These are phyloP conservation scores for Tulasnella sp. DNA, from an alignment of 768 basidiomycete species.

Conservation along the genomic window DNA sequence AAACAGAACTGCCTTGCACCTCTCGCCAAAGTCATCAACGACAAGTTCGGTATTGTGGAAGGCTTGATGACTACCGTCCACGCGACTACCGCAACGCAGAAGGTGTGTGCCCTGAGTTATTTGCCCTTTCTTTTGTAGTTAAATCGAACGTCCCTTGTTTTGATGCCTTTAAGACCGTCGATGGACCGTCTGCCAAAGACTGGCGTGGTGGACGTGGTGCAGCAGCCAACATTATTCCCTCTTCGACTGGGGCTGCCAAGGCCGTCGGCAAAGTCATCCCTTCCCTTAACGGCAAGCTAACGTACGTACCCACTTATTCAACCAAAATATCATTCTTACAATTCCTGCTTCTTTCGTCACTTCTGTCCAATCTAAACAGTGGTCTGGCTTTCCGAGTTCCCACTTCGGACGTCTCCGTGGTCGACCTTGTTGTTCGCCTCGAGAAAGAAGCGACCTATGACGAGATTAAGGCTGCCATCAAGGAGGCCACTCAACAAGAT, in stretches of 20 bases:
- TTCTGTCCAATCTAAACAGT: constrained; percentile 37
- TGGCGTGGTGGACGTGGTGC: constrained; percentile 97
- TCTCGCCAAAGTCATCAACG: constrained; percentile 95
- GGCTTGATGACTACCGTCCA: constrained; percentile 99
- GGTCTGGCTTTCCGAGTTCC: constrained; percentile 98
- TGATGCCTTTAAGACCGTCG: constrained; percentile 56
- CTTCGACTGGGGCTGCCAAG: constrained; percentile 98
- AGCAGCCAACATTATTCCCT: constrained; percentile 98
- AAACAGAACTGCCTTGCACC: constrained; percentile 89
- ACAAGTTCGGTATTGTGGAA: constrained; percentile 94
- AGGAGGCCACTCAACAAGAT: constrained; percentile 66
- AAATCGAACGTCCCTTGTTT: constrained; percentile 15
- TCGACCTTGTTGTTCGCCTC: constrained; percentile 91
- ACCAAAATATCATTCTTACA: too few relatives aligned
- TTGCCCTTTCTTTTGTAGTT: too few relatives aligned
- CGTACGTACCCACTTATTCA: constrained; percentile 47
- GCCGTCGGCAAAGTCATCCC: constrained; percentile 99
- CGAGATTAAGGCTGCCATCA: constrained; percentile 80
- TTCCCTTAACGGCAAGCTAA: constrained; percentile 93
- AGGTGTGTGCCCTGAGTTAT: constrained; percentile 34
- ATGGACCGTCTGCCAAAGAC: constrained; percentile 92
- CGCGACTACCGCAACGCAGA: constrained; percentile 92
- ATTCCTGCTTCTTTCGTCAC: too few relatives aligned
- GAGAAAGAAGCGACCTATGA: constrained; percentile 84
- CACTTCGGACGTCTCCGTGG: constrained; percentile 93